Base-by-base conservation (phyloP, 176 grass and related monocot genomes). In the Cenchrus fungigraminus region DNA sequence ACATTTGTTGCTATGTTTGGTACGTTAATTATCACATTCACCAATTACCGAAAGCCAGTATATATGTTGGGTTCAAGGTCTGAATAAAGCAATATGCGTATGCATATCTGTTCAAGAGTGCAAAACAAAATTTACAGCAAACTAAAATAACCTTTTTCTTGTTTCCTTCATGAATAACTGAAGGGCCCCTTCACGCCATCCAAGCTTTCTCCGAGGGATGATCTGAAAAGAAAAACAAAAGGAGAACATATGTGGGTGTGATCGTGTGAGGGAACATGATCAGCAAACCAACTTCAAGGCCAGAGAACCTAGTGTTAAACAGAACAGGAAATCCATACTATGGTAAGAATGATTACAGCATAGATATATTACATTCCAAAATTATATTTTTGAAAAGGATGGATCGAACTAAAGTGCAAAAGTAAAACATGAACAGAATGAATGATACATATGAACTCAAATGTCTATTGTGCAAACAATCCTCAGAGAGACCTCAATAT, bases 101-200 rank as follows among this genome's bases (percentile, higher is more conserved):
- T 63, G 46, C 12, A 74, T 55, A 43, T 8, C 40, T 53, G 44
- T 40, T 61, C 13, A 34, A 4, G 31, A 73, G 13, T 49, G 13
- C 1, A 28, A 71, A 29, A 83, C 69, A 68, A 61, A 82, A 25
- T 72, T 86, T 55, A 65, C 46, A 72, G 58, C 9, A 52, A 40
- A 66, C 4, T 82, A 47, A n/a, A 6, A 60, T 1, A 57, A 73
- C 8, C 6, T 7, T 65, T 70, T 22, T 69, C 52, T 62, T 70
- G 6, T 3, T 83, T 82, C 40, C 50, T 65, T 52, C 20, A 87
- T 68, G 77, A 93, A 58, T 93, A 89, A 37, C 20, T 88, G 83
- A 93, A 96, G 32, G 91, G 85, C 6, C 94, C 91, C 83, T 89
- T 96, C 57, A 96, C 88, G 19, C 91, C 94, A 69, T 96, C 94